Percentiles rank a stretch among this genome's conserved stretches.
Conservation (phyloP, 495 filamentous ascomycete species). For the Tuber microsphaerosporum region DNA sequence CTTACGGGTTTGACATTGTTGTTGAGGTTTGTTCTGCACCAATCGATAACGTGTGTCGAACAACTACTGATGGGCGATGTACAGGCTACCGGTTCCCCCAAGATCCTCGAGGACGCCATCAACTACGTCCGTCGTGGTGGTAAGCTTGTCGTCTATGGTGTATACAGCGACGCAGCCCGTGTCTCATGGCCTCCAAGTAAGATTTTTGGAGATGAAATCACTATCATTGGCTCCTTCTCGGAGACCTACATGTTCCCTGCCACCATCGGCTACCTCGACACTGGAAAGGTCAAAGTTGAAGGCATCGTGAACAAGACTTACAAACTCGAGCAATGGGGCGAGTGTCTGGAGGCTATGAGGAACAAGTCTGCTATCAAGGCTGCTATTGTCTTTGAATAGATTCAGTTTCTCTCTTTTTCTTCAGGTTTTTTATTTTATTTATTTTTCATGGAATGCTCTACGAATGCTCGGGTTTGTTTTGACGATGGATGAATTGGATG, state of each 20-base stretch:
- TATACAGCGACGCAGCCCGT: slow-evolving; percentile 55
- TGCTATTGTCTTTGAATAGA: slow-evolving; percentile 60
- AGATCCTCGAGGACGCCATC: slow-evolving; percentile 63
- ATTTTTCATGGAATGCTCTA: background rate
- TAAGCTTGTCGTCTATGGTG: slow-evolving; percentile 62
- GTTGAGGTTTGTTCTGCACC: slow-evolving; percentile 41
- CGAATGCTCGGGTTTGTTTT: slow-evolving; percentile 1
- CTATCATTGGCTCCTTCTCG: slow-evolving; percentile 62
- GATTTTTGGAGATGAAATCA: slow-evolving; percentile 61
- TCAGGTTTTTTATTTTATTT: background rate
- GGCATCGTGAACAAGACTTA: slow-evolving; percentile 53
- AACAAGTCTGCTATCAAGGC: slow-evolving; percentile 68
- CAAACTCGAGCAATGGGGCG: slow-evolving; percentile 50
- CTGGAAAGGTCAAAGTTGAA: slow-evolving; percentile 56
- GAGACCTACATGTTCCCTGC: slow-evolving; percentile 69
- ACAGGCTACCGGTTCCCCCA: slow-evolving; percentile 56
- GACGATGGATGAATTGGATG: slow-evolving; percentile 13
- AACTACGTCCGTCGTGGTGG: slow-evolving; percentile 62
- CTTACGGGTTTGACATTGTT: slow-evolving; percentile 67
- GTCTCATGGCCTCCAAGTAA: slow-evolving; percentile 62
- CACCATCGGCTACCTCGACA: slow-evolving; percentile 63
- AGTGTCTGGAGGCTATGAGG: slow-evolving; percentile 52
- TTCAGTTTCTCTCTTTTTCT: background rate
- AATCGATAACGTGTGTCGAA: background rate
- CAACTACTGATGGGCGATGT: slow-evolving; percentile 11